Evolutionary conservation across 1,284 basidiomycete genomes (phyloP).

Genomic region (Cronartium quercuum): DNA sequence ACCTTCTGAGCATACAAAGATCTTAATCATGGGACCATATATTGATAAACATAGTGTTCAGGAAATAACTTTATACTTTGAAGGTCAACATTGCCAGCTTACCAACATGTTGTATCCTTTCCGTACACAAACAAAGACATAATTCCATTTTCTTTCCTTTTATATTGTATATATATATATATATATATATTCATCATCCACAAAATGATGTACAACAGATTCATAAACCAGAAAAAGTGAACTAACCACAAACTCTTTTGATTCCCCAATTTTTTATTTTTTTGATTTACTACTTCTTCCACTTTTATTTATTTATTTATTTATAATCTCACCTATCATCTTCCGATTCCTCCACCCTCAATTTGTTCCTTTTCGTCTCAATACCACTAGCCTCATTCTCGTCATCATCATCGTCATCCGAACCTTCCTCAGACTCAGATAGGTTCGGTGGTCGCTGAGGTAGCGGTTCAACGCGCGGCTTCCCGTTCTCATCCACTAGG

Average conservation of each 20-base stretch:
- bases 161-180: no score
- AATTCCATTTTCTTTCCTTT: neutral
- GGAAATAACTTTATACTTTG: no score
- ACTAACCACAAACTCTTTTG: no score
- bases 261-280: no score
- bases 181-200: neutral
- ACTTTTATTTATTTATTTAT: no score
- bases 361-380: neutral
- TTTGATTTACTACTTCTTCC: no score
- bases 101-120: no score
- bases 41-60: no score
- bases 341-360: neutral
- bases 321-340: neutral
- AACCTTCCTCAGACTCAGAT: conserved; percentile 5
- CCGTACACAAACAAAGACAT: no score
- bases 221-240: neutral
- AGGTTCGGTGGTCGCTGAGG: conserved; percentile 35
- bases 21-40: no score
- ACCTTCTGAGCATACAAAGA: no score
- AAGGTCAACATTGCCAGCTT: no score
- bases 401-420: neutral
- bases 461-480: conserved; percentile 25
- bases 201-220: neutral
- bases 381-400: neutral
- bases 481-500: conserved; percentile 37